phyloP scores from a whole-genome alignment of 2,329 filamentous ascomycete genomes.

The Pyricularia grisea region DNA sequence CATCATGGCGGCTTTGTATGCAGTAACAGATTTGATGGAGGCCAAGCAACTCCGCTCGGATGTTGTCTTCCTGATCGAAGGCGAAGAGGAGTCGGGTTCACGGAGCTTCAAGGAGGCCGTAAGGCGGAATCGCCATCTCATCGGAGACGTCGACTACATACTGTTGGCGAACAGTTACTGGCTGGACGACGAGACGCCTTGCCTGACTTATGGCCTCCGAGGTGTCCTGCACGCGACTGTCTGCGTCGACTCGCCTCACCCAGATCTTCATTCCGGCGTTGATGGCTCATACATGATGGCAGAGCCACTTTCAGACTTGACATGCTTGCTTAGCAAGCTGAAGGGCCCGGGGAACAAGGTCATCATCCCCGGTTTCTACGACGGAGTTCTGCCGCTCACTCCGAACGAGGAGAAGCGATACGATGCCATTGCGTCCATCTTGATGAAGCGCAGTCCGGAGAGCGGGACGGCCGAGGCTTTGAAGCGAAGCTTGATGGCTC shows the following conservation, averaged over 20 bases:
- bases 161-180: constrained; percentile 96
- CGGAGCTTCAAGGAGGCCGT: constrained; percentile 83
- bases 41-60: constrained; percentile 79
- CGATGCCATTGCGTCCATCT: constrained; percentile 69
- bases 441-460: constrained; percentile 62
- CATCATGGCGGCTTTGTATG: constrained; percentile 87
- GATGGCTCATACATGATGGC: constrained; percentile 86
- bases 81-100: constrained; percentile 92
- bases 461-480: constrained; percentile 54
- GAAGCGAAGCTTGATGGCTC: constrained; percentile 77
- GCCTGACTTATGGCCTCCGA: constrained; percentile 85
- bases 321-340: constrained; percentile 70
- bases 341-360: constrained; percentile 75
- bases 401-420: constrained; percentile 71
- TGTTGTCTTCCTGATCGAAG: constrained; percentile 89
- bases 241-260: constrained; percentile 74
- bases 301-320: constrained; percentile 86
- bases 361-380: constrained; percentile 81
- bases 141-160: constrained; percentile 90
- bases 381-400: constrained; percentile 68
- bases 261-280: constrained; percentile 93
- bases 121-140: constrained; percentile 67
- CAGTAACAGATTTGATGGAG: constrained; percentile 79
- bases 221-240: constrained; percentile 92
- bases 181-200: constrained; percentile 92